Conservation (phyloP, 768 basidiomycete genomes). For the Amanita brunnescens region DNA sequence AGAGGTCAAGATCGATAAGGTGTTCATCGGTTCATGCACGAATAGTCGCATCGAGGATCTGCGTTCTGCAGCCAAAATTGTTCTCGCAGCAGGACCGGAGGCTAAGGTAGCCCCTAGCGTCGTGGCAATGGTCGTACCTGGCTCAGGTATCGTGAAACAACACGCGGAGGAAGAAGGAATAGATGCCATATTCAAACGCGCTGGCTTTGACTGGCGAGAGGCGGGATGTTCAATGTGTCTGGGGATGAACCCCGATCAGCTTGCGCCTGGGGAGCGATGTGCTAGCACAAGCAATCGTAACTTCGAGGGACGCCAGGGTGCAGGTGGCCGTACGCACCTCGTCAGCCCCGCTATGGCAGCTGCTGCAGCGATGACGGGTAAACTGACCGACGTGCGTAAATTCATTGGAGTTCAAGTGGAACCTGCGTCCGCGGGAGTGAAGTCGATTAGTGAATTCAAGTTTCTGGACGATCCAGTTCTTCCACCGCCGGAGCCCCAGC, state of each 20-base stretch:
- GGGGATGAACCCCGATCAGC: constrained; percentile 92
- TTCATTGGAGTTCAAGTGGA: constrained; percentile 38
- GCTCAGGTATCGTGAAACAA: constrained; percentile 83
- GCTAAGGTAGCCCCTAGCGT: constrained; percentile 68
- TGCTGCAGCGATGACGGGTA: constrained; percentile 81
- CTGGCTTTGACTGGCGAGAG: constrained; percentile 93
- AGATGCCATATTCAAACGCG: constrained; percentile 78
- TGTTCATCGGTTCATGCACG: constrained; percentile 93
- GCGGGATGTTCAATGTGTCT: constrained; percentile 96
- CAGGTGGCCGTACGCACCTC: constrained; percentile 84
- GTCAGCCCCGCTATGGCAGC: constrained; percentile 91
- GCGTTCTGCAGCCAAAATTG: constrained; percentile 73
- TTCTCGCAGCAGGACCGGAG: constrained; percentile 64
- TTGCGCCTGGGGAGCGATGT: constrained; percentile 75
- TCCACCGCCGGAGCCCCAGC: constrained; percentile 39
- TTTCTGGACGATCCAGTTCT: constrained; percentile 69
- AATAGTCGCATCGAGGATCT: constrained; percentile 93
- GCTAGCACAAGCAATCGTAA: constrained; percentile 92
- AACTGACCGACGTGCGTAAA: constrained; percentile 78
- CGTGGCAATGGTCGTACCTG: constrained; percentile 87
- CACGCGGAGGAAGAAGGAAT: constrained; percentile 88
- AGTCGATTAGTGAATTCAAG: constrained; percentile 61
- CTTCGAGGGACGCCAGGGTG: constrained; percentile 85
- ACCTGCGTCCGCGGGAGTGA: constrained; percentile 38
- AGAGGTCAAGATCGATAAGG: constrained; percentile 75